Percentiles rank a stretch among this genome's conserved stretches.
phyloP scores from a whole-genome alignment of 345 rosid genomes.

The Murraya paniculata region DNA sequence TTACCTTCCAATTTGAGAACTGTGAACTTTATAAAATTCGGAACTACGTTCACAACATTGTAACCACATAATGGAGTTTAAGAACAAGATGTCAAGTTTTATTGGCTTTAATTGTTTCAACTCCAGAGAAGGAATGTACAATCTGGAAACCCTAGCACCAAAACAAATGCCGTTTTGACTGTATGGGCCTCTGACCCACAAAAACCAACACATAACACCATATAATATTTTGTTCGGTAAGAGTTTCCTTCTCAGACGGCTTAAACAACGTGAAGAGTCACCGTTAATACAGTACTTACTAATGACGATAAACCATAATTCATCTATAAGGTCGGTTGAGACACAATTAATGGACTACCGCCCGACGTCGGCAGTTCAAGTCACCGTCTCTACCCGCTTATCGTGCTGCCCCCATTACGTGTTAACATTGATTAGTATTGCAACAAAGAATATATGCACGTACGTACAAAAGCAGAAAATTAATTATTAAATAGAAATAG shows the following conservation, averaged over 20 bases:
- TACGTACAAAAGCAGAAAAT: background rate
- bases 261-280: conserved; percentile 29
- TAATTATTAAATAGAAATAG: background rate
- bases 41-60: no score
- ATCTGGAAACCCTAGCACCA: conserved; percentile 24
- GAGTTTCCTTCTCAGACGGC: conserved; percentile 39
- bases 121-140: background rate
- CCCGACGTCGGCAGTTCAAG: conserved; percentile 16
- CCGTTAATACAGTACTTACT: background rate
- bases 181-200: conserved; percentile 11
- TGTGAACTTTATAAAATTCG: no score
- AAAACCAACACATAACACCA: background rate
- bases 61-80: no score
- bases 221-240: background rate
- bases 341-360: conserved; percentile 15
- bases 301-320: background rate
- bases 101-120: background rate
- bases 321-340: conserved; percentile 29
- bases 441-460: background rate
- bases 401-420: background rate
- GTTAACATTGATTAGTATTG: background rate
- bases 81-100: background rate
- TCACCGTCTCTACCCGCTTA: conserved; percentile 16
- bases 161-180: conserved; percentile 13
- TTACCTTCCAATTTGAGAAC: no score